Evolutionary conservation across 805 yeast species (phyloP), one percentile per base, ranked within the genome.

Genomic region (Wickerhamiella vanderwaltii): DNA sequence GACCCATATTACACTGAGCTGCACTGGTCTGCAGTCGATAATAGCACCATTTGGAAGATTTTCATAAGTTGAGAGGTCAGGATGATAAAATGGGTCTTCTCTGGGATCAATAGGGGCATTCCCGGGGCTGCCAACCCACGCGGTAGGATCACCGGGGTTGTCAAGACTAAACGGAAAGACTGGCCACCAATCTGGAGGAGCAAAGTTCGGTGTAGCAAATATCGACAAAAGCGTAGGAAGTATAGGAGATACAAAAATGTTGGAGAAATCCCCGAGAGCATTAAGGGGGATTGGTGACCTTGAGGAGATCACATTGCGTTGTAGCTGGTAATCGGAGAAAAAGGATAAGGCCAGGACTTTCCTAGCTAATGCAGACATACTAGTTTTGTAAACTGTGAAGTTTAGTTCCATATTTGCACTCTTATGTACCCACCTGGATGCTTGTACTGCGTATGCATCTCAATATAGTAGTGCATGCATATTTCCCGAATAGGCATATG

Each of bases 211-310:
- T 7, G 46, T 54, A 38, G 51, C 52, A 33, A 59, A 52, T 34
- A 51, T 33, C 50, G 56, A 45, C 49, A 51, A 44, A 47, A 50
- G 58, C 49, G 50, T 59, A 65, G 52, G 60, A 60, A 49, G 48
- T 35, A 52, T 35, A 51, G 48, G 5, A 28, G 39, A 13, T 38
- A 44, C 5, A 34, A 46, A 11, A 6, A 28, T 13, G 12, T 13
- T n/a, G 16, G 30, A 28, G 13, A 28, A 5, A 9, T 16, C 30
- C 6, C 30, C n/a, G n/a, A n/a, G n/a, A n/a, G n/a, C n/a, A n/a
- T n/a, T n/a, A n/a, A n/a, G n/a, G n/a, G n/a, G n/a, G 16, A 13
- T n/a, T 5, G 16, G 12, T 16, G 30, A 6, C 12, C 12, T n/a
- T 13, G 11, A 16, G 30, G 12, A 28, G 30, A 9, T 13, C 6